These are phyloP conservation scores for Diaporthe citriasiana DNA, from an alignment of 2,329 filamentous ascomycete genomes.

Conservation along the genomic window DNA sequence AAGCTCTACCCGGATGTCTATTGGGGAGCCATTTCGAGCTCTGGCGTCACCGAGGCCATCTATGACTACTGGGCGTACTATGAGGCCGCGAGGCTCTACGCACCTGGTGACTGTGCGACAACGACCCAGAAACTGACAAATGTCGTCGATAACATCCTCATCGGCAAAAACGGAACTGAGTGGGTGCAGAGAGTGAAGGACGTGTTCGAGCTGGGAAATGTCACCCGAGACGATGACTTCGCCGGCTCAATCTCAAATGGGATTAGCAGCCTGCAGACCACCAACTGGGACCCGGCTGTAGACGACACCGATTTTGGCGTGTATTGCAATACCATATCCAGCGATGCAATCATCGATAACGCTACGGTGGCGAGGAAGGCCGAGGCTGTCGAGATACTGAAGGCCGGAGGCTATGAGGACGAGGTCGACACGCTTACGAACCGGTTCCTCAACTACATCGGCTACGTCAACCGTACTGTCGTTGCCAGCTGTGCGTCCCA, in stretches of 20 bases:
- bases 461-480: conserved; percentile 54
- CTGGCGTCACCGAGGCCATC: conserved; percentile 83
- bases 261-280: conserved; percentile 60
- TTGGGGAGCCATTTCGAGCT: conserved; percentile 84
- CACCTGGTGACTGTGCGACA: conserved; percentile 72
- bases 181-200: conserved; percentile 60
- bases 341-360: conserved; percentile 57
- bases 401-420: conserved; percentile 56
- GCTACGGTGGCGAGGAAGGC: conserved; percentile 54
- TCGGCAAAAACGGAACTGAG: conserved; percentile 54
- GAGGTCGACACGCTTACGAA: conserved; percentile 56
- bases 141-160: conserved; percentile 65
- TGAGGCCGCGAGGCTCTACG: conserved; percentile 64
- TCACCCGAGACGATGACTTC: conserved; percentile 64
- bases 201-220: conserved; percentile 61
- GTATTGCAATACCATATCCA: conserved; percentile 65
- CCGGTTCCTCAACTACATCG: conserved; percentile 67
- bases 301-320: conserved; percentile 58
- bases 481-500: conserved; percentile 45
- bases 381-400: conserved; percentile 57
- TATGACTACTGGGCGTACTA: conserved; percentile 80
- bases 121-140: conserved; percentile 71
- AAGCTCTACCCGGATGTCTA: conserved; percentile 83
- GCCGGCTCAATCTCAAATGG: conserved; percentile 57
- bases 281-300: conserved; percentile 67